These are phyloP conservation scores for Coemansia biformis DNA, from an alignment of 192 early-diverging fungal species.

Conservation along the genomic window DNA sequence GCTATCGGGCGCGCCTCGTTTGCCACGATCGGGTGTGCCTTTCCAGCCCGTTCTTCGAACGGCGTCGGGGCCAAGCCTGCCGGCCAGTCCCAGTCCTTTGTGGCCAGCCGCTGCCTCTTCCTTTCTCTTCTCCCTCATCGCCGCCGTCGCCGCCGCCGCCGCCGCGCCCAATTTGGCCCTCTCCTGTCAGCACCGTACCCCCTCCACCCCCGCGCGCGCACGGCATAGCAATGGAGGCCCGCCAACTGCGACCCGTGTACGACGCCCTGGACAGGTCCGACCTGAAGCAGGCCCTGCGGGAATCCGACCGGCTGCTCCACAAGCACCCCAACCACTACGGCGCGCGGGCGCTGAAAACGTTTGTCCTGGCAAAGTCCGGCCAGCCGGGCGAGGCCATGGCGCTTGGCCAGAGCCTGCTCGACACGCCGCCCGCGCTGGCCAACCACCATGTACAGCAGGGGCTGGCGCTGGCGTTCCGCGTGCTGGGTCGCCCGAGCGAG, in stretches of 20 bases:
- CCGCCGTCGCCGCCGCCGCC: no score
- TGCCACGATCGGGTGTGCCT: no score
- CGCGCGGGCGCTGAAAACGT: constrained; percentile 67
- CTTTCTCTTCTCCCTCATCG: no score
- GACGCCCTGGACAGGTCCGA: constrained; percentile 26
- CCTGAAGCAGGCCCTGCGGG: constrained; percentile 12
- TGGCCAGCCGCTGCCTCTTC: no score
- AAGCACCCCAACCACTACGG: constrained; percentile 34
- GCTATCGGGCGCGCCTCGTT: no score
- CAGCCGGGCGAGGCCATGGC: constrained; percentile 57
- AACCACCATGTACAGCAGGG: constrained; percentile 29
- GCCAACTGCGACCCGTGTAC: constrained; percentile 35
- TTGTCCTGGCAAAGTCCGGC: constrained; percentile 62
- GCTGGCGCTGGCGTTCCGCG: constrained; percentile 20
- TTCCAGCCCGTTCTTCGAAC: no score
- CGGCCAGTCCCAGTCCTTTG: no score
- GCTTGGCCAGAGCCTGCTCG: constrained; percentile 59
- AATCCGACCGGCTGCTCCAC: constrained; percentile 29
- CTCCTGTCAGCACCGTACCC: no score
- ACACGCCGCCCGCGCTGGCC: constrained; percentile 14
- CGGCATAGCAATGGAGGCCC: constrained; percentile 33
- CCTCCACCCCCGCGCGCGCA: no score
- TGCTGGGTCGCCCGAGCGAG: constrained; percentile 37
- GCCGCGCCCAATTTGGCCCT: no score
- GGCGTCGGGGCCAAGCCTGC: no score